Percentiles rank a stretch among this genome's conserved stretches.
Evolutionary conservation across 768 basidiomycete genomes (phyloP).

Genomic region (Dacryopinax spathularia): DNA sequence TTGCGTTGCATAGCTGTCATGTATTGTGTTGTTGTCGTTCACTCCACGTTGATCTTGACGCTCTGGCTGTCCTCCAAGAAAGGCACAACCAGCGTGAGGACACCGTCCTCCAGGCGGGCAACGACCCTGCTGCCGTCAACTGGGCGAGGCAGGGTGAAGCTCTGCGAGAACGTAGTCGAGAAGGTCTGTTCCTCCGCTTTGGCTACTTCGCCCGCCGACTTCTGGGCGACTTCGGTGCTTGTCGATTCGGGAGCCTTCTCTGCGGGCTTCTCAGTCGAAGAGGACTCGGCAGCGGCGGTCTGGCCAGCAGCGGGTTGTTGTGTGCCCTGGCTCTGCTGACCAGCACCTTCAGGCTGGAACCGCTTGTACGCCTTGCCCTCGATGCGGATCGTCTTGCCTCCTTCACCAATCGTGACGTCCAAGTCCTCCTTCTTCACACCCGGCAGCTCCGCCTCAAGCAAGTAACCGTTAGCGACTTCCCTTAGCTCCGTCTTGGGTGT

Average conservation of each 20-base stretch:
- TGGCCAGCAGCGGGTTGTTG: background rate
- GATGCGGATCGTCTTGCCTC: background rate
- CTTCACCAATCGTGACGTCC: background rate
- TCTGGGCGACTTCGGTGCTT: background rate
- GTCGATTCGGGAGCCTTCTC: background rate
- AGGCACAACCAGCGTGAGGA: conserved; percentile 47
- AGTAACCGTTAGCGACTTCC: background rate
- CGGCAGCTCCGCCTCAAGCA: background rate
- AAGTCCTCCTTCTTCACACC: background rate
- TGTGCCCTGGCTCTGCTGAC: background rate
- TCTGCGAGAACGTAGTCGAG: conserved; percentile 40
- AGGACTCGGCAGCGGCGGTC: background rate
- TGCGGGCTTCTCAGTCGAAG: too few species aligned
- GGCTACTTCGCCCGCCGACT: background rate
- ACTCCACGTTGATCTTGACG: conserved; percentile 35
- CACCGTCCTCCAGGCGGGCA: conserved; percentile 54
- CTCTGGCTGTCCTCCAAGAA: conserved; percentile 47
- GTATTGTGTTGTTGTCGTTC: conserved; percentile 7
- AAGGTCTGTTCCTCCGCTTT: background rate
- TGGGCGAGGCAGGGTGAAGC: conserved; percentile 54
- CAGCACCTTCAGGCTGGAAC: background rate
- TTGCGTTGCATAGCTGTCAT: background rate
- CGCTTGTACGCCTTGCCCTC: background rate
- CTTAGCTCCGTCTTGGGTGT: background rate
- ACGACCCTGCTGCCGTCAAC: conserved; percentile 43